These are phyloP conservation scores for Penicillium malachiteum DNA, from an alignment of 495 filamentous ascomycete species.

Conservation along the genomic window DNA sequence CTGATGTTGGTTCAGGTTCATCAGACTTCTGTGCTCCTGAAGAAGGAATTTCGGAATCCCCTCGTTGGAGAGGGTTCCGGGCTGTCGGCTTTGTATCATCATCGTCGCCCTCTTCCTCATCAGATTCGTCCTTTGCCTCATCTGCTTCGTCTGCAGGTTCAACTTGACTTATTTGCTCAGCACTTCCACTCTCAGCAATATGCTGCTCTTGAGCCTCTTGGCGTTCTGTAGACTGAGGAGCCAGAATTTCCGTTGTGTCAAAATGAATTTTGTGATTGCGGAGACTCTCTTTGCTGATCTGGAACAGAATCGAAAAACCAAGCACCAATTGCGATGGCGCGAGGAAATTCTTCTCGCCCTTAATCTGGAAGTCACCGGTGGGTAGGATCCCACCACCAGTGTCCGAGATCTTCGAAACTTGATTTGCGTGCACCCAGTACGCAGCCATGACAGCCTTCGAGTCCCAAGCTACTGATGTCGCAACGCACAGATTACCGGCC, in stretches of 20 bases:
- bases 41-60: slow-evolving; percentile 24
- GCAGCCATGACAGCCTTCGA: slow-evolving; percentile 92
- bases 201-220: slow-evolving; percentile 1
- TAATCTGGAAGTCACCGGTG: slow-evolving; percentile 72
- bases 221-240: neutral
- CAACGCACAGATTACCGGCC: slow-evolving; percentile 79
- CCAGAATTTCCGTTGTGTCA: slow-evolving; percentile 25
- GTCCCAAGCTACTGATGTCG: slow-evolving; percentile 88
- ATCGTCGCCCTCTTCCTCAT: slow-evolving; percentile 29
- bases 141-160: slow-evolving; percentile 8
- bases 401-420: slow-evolving; percentile 78
- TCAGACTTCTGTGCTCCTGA: slow-evolving; percentile 25
- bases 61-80: slow-evolving; percentile 33
- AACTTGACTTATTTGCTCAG: slow-evolving; percentile 3
- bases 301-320: slow-evolving; percentile 84
- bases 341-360: slow-evolving; percentile 84
- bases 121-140: slow-evolving; percentile 21
- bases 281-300: slow-evolving; percentile 85
- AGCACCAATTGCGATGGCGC: slow-evolving; percentile 85
- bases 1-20: slow-evolving; percentile 33
- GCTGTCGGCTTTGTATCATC: slow-evolving; percentile 19
- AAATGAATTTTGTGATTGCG: slow-evolving; percentile 71
- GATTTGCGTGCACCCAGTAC: slow-evolving; percentile 87
- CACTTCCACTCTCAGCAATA: neutral
- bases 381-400: slow-evolving; percentile 73